A percentile compares a stretch with the other conserved stretches of the same genome.
These are phyloP conservation scores for Alternaria brassicicola DNA, from an alignment of 2,329 filamentous ascomycete species.

Conservation along the genomic window DNA sequence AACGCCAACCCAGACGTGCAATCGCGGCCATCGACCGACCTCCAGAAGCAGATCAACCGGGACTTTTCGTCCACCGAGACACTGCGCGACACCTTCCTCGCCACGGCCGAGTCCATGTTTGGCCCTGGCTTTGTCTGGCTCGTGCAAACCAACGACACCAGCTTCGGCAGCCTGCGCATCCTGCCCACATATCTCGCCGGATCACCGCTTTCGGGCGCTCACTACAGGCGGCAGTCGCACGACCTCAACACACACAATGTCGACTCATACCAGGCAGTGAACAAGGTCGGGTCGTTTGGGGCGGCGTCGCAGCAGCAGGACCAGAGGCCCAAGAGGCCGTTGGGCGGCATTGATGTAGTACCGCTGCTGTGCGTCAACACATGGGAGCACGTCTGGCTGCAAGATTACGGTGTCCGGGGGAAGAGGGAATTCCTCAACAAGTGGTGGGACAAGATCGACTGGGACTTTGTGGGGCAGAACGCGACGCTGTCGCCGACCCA, in stretches of 20 bases:
- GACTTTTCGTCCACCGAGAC: constrained; percentile 85
- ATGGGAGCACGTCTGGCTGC: constrained; percentile 93
- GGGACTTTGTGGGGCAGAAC: constrained; percentile 67
- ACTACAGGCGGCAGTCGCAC: constrained; percentile 72
- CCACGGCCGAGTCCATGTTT: constrained; percentile 89
- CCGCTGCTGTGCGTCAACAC: constrained; percentile 92
- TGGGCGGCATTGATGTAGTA: constrained; percentile 70
- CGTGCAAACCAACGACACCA: constrained; percentile 60
- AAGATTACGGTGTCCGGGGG: constrained; percentile 77
- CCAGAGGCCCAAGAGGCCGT: constrained; percentile 55
- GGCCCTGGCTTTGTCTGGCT: constrained; percentile 98
- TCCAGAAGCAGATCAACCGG: constrained; percentile 65
- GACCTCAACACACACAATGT: constrained; percentile 70
- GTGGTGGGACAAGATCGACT: constrained; percentile 92
- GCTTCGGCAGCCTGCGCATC: constrained; percentile 65
- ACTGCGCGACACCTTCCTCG: constrained; percentile 77
- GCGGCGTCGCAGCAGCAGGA: constrained; percentile 32
- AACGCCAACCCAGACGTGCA: constrained; percentile 34
- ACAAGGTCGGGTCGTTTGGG: constrained; percentile 52
- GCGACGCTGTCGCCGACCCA: constrained; percentile 11
- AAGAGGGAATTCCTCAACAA: constrained; percentile 76
- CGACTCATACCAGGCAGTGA: constrained; percentile 38
- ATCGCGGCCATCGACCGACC: constrained; percentile 54
- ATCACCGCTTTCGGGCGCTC: constrained; percentile 82
- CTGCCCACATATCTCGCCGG: constrained; percentile 91